These are phyloP conservation scores for Sugiyamaella grinbergsii DNA, from an alignment of 1,139 yeast species.

Conservation along the genomic window DNA sequence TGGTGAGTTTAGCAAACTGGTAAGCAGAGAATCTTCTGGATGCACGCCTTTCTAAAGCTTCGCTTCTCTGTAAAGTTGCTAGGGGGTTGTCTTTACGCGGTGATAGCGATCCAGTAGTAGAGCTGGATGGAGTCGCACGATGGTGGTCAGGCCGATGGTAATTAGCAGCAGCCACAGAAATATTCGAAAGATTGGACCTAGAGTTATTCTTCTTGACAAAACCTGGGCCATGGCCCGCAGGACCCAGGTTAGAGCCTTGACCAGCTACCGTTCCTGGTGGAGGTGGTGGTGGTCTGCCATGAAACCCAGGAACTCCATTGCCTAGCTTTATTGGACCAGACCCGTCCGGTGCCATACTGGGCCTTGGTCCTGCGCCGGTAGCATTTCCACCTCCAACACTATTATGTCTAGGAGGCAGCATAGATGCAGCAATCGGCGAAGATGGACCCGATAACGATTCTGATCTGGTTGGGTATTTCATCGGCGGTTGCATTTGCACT, in stretches of 20 bases:
- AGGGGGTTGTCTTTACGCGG: slow-evolving; percentile 53
- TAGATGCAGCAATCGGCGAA: slow-evolving; percentile 9
- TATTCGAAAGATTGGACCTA: slow-evolving; percentile 4
- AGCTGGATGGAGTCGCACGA: neutral
- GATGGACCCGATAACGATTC: slow-evolving; percentile 24
- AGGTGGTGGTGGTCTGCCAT: slow-evolving; percentile 19
- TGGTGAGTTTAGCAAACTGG: slow-evolving; percentile 79
- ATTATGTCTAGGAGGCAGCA: slow-evolving; percentile 21
- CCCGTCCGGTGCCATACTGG: neutral
- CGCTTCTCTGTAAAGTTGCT: slow-evolving; percentile 75
- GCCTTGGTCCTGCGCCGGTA: neutral
- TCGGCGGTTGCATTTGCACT: slow-evolving; percentile 11
- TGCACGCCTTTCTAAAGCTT: slow-evolving; percentile 84
- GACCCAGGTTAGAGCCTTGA: neutral
- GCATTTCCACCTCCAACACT: slow-evolving; percentile 14
- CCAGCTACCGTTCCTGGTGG: neutral
- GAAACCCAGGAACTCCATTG: slow-evolving; percentile 14
- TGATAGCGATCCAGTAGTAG: slow-evolving; percentile 10
- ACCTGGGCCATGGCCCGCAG: neutral
- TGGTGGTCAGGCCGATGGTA: neutral
- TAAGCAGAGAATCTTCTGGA: slow-evolving; percentile 91
- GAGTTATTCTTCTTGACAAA: slow-evolving; percentile 2
- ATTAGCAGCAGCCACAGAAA: slow-evolving; percentile 4
- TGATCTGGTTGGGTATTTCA: slow-evolving; percentile 24
- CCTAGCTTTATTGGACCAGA: neutral